Evolutionary conservation across 441 rosid species (phyloP).

Genomic region (Euphorbia neoarborescens): DNA sequence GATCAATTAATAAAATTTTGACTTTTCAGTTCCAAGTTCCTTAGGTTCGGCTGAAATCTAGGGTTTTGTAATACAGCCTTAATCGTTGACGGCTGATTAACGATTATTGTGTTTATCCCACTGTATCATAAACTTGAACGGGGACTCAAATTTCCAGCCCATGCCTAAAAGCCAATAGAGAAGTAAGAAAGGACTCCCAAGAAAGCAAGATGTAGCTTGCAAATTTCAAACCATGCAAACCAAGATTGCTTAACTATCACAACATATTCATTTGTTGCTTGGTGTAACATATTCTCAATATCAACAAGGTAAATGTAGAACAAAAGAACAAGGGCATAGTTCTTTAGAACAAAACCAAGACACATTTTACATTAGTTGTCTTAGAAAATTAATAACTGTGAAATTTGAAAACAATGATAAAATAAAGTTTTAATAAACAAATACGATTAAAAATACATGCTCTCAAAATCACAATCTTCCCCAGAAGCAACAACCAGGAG

Average conservation of each 20-base stretch:
- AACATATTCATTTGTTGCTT: background rate
- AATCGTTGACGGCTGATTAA: too few relatives aligned
- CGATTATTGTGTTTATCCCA: too few relatives aligned
- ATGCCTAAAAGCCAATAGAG: background rate
- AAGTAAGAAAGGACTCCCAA: background rate
- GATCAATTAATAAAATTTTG: too few relatives aligned
- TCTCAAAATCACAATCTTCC: background rate
- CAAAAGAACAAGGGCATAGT: too few relatives aligned
- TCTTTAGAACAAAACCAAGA: background rate
- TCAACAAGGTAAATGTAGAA: too few relatives aligned
- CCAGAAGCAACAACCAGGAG: background rate
- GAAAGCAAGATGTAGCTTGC: background rate
- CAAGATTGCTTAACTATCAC: background rate
- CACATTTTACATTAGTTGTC: background rate
- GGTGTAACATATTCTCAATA: background rate
- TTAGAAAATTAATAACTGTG: background rate
- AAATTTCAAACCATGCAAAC: background rate
- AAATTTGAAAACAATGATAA: background rate
- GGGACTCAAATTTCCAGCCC: background rate
- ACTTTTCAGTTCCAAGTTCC: too few relatives aligned
- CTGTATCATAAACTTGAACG: too few relatives aligned
- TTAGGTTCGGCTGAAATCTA: too few relatives aligned
- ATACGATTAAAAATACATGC: background rate
- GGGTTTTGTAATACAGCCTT: too few relatives aligned
- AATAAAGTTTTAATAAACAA: conserved; percentile 3